Conservation (phyloP, 164 flowering plant genomes). For the Annona cherimola region DNA sequence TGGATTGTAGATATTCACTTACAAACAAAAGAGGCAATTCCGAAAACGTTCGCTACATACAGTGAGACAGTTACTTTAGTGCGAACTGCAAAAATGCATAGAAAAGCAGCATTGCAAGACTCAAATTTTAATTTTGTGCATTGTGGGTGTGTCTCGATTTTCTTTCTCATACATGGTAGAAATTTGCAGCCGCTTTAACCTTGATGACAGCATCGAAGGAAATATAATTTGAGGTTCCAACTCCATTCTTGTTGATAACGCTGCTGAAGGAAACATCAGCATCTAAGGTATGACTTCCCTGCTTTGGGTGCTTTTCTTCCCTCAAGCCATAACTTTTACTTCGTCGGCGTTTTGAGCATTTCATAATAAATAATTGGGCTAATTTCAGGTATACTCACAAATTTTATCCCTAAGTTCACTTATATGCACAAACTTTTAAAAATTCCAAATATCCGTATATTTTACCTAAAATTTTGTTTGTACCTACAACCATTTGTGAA, state of each 20-base stretch:
- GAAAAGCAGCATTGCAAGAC: too few species aligned
- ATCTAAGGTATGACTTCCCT: too few species aligned
- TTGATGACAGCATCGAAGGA: background rate
- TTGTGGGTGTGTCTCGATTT: background rate
- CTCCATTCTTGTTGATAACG: slow-evolving; percentile 14
- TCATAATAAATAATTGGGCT: too few species aligned
- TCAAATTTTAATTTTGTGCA: background rate
- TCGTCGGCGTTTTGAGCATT: too few species aligned
- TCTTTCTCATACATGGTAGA: background rate
- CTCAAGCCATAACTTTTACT: too few species aligned
- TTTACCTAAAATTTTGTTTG: too few species aligned
- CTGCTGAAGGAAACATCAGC: slow-evolving; percentile 5
- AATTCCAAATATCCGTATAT: too few species aligned
- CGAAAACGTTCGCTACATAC: background rate
- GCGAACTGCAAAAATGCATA: slow-evolving; percentile 1
- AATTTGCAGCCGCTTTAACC: background rate
- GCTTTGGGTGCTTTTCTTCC: too few species aligned
- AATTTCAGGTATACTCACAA: too few species aligned
- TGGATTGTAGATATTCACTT: background rate
- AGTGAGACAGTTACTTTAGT: background rate
- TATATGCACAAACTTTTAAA: too few species aligned
- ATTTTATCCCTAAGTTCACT: too few species aligned
- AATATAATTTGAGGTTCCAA: background rate
- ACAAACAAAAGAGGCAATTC: background rate
- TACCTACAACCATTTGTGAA: too few species aligned